Base-by-base conservation (phyloP, 2,329 filamentous ascomycete genomes). In the Aureobasidium sp. region DNA sequence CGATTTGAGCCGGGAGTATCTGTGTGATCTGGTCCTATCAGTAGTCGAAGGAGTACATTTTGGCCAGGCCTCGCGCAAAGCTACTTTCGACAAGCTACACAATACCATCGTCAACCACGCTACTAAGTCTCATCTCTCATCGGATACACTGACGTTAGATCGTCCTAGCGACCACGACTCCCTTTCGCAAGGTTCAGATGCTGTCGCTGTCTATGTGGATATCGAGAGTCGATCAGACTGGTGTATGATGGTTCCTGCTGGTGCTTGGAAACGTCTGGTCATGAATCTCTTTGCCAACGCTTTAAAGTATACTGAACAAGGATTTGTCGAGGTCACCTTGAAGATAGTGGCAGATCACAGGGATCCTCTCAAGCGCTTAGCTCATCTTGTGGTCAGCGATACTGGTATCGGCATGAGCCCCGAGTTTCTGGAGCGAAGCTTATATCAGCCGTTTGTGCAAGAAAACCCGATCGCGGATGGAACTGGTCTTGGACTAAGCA, bases 261-360 rank as follows among this genome's bases (percentile, higher is more conserved):
- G 63, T 5, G 63, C 76, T 1, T 76, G 77, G 69, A 73, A 75
- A 6, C 70, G 78, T 8, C 71, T 80, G 6, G 66, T 79, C 29
- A 79, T 78, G 72, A 80, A 80, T 61, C 59, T 64, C 1, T 74
- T 78, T 17, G 77, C 78, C 2, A 80, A 80, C 67, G 71, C 77
- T 1, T 66, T 80, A 15, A 80, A 80, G 63, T 79, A 79, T 62
- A 79, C 75, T 0, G 55, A 67, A 0, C 63, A 68, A 9, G 76
- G 77, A 0, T 72, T 69, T 36, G 74, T 79, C 50, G 66, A 68
- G 5, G 63, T 77, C 0, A 34, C 50, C 0, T 39, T 62, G 50
- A 51, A 58, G 15, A 57, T 12, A 55, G 57, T 23, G 60, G 6
- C 8, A 7, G 12, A 50, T 15, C 39, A 37, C 5, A 27, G 27